Base-by-base conservation (phyloP, 192 early-diverging fungal genomes). In the Coemansia sp. region DNA sequence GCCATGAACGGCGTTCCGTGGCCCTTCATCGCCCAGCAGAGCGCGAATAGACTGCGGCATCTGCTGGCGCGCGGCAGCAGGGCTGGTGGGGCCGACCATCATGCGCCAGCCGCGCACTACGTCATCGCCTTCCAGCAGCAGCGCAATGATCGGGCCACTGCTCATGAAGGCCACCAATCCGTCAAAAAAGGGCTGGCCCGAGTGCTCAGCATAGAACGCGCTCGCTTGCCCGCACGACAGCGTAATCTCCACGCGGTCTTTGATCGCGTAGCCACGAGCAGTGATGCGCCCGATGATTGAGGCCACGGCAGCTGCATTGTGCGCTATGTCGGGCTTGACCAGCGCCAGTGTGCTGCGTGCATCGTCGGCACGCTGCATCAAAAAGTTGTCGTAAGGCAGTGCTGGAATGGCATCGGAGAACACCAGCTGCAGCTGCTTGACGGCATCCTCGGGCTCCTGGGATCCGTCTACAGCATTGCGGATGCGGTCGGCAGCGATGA, bases 401-500 rank as follows among this genome's bases (percentile, higher is more conserved):
- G 66, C 74, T 24, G 68, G 65, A 6, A 84, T 66, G 1, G 56
- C 51, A 38, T 77, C 69, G 0, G 78, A 80, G 59, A 88, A 88
- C 4, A 83, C 69, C 36, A 87, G 53, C 8, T 53, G 65, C 39
- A 88, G 73, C 63, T 86, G 77, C 31, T 62, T 65, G 23, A 59
- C 74, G 3, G 86, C 86, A 48, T 76, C 73, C 18, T 71, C 72
- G 23, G 72, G 53, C 70, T 77, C 75, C 59, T 76, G 73, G 20
- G 84, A 83, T 40, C 85, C 86, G 45, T 88, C 79, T 6, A 77
- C 77, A 21, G 86, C 84, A 63, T 86, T 86, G 53, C 84, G 84
- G 48, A 83, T 70, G 40, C 68, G 71, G 66, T 88, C 86, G 18
- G 69, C 67, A 20, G 78, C 86, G 36, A 87, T 82, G 33, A 77